Evolutionary conservation across 2,329 filamentous ascomycete genomes (phyloP).

Genomic region (Clonostachys sp.): DNA sequence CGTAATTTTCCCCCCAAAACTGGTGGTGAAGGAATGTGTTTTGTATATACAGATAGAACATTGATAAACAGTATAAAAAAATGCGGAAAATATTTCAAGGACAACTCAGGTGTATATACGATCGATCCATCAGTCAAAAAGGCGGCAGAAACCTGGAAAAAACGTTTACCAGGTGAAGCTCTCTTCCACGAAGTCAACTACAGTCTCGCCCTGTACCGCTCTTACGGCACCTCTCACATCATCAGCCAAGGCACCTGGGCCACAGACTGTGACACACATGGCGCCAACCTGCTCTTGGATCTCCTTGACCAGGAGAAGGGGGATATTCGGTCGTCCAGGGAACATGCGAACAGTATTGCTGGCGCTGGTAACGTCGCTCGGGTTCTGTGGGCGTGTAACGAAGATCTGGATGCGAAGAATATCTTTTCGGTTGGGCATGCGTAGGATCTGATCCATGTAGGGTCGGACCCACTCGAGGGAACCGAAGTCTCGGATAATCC

Average conservation of each 20-base stretch:
- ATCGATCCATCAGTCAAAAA: not conserved
- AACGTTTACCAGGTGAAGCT: constrained; percentile 59
- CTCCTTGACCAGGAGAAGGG: constrained; percentile 75
- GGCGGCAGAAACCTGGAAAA: not conserved
- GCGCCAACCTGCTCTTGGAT: constrained; percentile 78
- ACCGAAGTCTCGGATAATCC: constrained; percentile 87
- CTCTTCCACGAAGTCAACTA: constrained; percentile 74
- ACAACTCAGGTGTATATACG: not conserved
- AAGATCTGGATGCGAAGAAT: constrained; percentile 85
- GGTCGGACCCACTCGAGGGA: constrained; percentile 90
- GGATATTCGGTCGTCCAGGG: constrained; percentile 80
- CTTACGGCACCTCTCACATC: constrained; percentile 69
- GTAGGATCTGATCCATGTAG: constrained; percentile 73
- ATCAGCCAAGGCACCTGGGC: constrained; percentile 69
- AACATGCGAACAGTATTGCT: constrained; percentile 86
- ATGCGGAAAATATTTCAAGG: not conserved
- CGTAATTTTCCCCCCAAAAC: too few relatives aligned
- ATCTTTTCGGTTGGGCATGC: constrained; percentile 75
- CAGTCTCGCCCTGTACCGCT: constrained; percentile 54
- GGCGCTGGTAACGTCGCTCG: constrained; percentile 74
- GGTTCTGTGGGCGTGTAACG: constrained; percentile 80
- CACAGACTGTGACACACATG: constrained; percentile 82
- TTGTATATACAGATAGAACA: not conserved
- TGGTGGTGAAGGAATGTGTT: too few relatives aligned
- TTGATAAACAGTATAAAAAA: not conserved